phyloP scores from a whole-genome alignment of 2,329 filamentous ascomycete genomes.

The Stagonosporopsis vannaccii region DNA sequence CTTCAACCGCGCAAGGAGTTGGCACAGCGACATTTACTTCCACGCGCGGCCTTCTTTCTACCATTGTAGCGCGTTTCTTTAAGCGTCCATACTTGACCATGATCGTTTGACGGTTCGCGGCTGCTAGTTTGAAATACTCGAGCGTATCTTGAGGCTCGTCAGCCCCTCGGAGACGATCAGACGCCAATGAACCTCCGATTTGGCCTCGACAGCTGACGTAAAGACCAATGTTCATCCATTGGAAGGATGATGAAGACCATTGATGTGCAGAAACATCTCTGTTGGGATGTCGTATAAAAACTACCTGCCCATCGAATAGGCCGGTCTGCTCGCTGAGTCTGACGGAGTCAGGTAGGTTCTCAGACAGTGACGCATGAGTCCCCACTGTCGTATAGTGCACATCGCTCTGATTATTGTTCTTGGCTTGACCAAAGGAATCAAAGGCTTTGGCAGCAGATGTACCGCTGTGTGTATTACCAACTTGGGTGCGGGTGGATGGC shows the following conservation, averaged over 20 bases:
- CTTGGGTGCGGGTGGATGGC: background rate
- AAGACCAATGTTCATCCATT: slow-evolving; percentile 56
- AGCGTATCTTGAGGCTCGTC: slow-evolving; percentile 49
- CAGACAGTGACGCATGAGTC: slow-evolving; percentile 49
- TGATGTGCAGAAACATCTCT: slow-evolving; percentile 57
- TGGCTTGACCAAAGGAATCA: background rate
- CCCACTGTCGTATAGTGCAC: background rate
- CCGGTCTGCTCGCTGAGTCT: slow-evolving; percentile 45
- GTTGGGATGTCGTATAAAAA: slow-evolving; percentile 58
- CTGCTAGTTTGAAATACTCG: slow-evolving; percentile 53
- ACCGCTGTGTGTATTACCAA: background rate
- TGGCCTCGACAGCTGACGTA: slow-evolving; percentile 52
- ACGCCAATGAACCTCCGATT: slow-evolving; percentile 54
- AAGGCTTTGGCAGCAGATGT: background rate
- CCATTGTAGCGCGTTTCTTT: background rate
- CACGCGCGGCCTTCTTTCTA: background rate
- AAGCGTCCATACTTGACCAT: slow-evolving; percentile 21
- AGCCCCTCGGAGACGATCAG: slow-evolving; percentile 49
- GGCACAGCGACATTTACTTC: too few species aligned
- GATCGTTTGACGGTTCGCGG: slow-evolving; percentile 46
- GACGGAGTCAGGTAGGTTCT: slow-evolving; percentile 52
- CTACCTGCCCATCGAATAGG: slow-evolving; percentile 51
- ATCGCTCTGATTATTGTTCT: background rate
- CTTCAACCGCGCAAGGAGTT: background rate
- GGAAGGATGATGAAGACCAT: slow-evolving; percentile 51